phyloP scores from a whole-genome alignment of 1,284 basidiomycete species.

The Erythrobasidium hasegawianum region DNA sequence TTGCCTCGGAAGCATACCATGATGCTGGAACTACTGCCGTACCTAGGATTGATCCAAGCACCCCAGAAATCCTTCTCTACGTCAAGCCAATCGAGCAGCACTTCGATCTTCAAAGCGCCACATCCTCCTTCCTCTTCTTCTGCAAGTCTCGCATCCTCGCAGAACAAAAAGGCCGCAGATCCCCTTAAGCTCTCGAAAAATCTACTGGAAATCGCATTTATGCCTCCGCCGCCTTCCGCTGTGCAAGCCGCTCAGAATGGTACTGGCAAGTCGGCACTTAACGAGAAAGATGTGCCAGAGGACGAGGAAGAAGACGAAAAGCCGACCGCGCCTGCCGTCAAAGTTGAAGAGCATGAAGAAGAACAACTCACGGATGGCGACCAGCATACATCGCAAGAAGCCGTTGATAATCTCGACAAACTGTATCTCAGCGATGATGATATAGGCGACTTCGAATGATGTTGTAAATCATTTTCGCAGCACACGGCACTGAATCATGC shows the following conservation, averaged over 20 bases:
- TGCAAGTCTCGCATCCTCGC: not conserved
- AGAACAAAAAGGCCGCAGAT: not conserved
- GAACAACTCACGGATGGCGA: conserved; percentile 39
- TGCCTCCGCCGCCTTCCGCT: conserved; percentile 30
- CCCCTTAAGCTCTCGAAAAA: conserved; percentile 28
- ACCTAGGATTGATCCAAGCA: conserved; percentile 29
- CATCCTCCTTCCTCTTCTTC: not conserved
- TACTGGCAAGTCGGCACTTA: conserved; percentile 36
- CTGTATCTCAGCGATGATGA: conserved; percentile 36
- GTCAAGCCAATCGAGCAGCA: not conserved
- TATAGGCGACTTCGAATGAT: conserved; percentile 26
- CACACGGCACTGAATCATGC: no score
- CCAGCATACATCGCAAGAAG: not conserved
- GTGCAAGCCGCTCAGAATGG: conserved; percentile 28
- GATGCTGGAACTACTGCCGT: conserved; percentile 24
- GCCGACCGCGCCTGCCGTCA: conserved; percentile 40
- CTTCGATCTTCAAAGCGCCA: not conserved
- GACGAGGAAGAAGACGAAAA: conserved; percentile 41
- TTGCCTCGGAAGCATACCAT: conserved; percentile 18
- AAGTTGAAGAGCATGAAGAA: conserved; percentile 36
- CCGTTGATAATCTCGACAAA: not conserved
- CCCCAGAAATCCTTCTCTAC: conserved; percentile 19
- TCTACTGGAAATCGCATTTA: conserved; percentile 39
- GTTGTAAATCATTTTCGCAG: not conserved
- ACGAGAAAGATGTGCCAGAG: conserved; percentile 45